These are phyloP conservation scores for Chenopodium album DNA, from an alignment of 148 eudicot species.

Conservation along the genomic window DNA sequence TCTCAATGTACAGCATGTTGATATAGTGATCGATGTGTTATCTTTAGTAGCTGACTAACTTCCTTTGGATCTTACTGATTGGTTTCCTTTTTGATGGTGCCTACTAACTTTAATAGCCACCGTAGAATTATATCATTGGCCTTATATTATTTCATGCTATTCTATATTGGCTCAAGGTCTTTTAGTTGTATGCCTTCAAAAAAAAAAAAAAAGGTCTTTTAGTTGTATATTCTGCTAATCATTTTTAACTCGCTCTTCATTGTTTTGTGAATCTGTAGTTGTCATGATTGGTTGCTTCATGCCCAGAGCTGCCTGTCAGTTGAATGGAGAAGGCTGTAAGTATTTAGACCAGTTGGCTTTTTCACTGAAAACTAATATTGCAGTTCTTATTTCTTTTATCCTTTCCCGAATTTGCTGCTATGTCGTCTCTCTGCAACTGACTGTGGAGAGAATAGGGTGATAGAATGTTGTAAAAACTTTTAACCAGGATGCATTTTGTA, in stretches of 20 bases:
- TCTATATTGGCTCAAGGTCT: not conserved
- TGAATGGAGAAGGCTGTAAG: conserved; percentile 42
- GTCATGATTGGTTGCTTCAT: conserved; percentile 20
- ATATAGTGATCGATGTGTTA: too few species aligned
- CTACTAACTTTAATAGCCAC: not conserved
- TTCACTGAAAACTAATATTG: not conserved
- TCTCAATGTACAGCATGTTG: too few species aligned
- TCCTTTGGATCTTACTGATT: not conserved
- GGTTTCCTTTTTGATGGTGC: not conserved
- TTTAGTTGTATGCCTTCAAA: too few species aligned
- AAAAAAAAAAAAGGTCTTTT: not conserved
- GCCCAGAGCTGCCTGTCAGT: conserved; percentile 7
- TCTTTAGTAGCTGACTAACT: too few species aligned
- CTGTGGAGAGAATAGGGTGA: not conserved
- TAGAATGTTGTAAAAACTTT: not conserved
- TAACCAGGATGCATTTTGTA: not conserved
- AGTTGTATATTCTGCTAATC: not conserved
- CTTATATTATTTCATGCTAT: not conserved
- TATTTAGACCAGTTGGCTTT: conserved; percentile 11
- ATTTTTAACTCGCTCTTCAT: not conserved
- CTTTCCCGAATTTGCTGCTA: not conserved
- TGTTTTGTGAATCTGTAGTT: conserved; percentile 19
- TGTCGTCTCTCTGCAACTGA: not conserved
- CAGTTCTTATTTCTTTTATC: not conserved
- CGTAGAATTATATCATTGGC: not conserved